Evolutionary conservation across 2,329 filamentous ascomycete genomes (phyloP), one percentile per base, ranked within the genome.

Genomic region (Harringtonia aguacate): DNA sequence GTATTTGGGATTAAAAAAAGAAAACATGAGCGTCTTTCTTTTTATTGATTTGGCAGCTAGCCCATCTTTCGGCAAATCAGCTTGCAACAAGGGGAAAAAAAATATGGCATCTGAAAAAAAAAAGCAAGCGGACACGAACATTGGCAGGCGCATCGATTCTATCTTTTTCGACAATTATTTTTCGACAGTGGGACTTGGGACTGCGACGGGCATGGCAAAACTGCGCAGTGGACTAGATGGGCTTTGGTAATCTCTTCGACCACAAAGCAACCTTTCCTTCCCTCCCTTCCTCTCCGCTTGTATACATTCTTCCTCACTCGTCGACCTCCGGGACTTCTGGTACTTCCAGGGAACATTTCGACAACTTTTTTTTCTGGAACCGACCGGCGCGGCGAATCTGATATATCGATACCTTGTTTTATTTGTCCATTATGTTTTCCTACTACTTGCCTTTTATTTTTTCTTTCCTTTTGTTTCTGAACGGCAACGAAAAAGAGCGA

Each of bases 381-480:
- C 53, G 52, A 56, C 50, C 53, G 53, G 54, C 58, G 53, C 53
- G 50, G 53, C 50, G 46, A 43, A 52, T 24, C 55, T 56, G 56
- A 52, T 52, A 49, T n/a, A 57, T 58, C 57, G 58, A 61, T 59
- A 57, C 57, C 56, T 56, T 46, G 42, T 44, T 54, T 49, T 42
- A 52, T 35, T 15, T n/a, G 31, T 27, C 27, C n/a, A n/a, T n/a
- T n/a, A n/a, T n/a, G 21, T 43, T 43, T 31, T 31, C 20, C 7
- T 36, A 36, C 24, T 38, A 34, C 17, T 37, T 36, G 45, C 29
- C 35, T 37, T 38, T 36, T n/a, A n/a, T 21, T n/a, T 21, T 41
- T 30, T 27, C 2, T 30, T 41, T 27, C 29, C 18, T 27, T 43
- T 39, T 39, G 34, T 38, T 48, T 52, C 48, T 46, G 38, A 38